Evolutionary conservation across 2,329 filamentous ascomycete genomes (phyloP), one percentile per base, ranked within the genome.

Genomic region (Aspergillus viridinutans): DNA sequence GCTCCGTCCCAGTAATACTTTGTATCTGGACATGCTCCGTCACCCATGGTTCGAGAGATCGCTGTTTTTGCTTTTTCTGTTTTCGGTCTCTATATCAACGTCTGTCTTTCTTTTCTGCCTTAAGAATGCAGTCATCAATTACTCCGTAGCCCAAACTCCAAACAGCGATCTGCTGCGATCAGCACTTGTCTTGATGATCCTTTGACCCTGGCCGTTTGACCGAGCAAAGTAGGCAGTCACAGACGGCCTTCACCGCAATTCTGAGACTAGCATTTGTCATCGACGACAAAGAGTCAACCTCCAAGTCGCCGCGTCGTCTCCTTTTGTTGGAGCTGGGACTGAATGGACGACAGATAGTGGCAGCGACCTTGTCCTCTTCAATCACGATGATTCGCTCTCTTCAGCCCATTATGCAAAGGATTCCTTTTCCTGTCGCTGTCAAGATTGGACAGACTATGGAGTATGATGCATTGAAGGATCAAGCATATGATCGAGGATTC

Each of bases 31-130:
- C 40, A 10, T 12, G 10, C 40, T 43, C 42, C 23, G 47, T 48
- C 49, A 56, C 51, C 55, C 55, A 29, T 40, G n/a, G 35, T 45
- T 54, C 50, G 54, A 25, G 40, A n/a, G 50, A 58, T 56, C 53
- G 35, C 42, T 53, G 35, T 52, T 25, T 52, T 61, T 60, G 59
- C 59, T 61, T 64, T 60, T 63, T 63, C 53, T 42, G 43, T 28
- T 25, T 20, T 9, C 26, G 35, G 29, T 49, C 45, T 53, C 47
- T 29, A 47, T 54, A 29, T 60, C 42, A 45, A 56, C 50, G 48
- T 47, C 42, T 21, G n/a, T 17, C 40, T 10, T 43, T 43, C 8
- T 5, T 43, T 21, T 43, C 40, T 23, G 8, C 7, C 8, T 21
- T 9, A 21, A 43, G 8, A 21, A 21, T 8, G 2, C 3, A 3